phyloP scores from a whole-genome alignment of 495 filamentous ascomycete species.

The Extremus antarcticus region DNA sequence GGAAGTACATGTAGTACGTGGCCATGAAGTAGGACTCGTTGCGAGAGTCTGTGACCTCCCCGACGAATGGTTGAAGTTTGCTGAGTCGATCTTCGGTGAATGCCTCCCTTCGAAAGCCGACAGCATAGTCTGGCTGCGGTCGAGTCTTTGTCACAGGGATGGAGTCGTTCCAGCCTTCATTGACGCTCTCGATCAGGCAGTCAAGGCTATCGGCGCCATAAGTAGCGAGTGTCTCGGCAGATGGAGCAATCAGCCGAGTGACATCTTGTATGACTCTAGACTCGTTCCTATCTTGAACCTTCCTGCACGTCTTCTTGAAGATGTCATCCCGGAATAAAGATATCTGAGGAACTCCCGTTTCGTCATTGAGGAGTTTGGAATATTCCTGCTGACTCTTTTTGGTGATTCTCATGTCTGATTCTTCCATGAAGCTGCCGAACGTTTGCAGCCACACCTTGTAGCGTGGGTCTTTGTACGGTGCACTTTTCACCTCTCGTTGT shows the following conservation, averaged over 20 bases:
- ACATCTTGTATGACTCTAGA: slow-evolving; percentile 9
- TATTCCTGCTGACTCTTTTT: slow-evolving; percentile 23
- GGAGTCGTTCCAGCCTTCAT: slow-evolving; percentile 35
- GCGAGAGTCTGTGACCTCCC: not conserved
- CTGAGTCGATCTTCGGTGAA: slow-evolving; percentile 15
- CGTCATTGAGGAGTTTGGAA: slow-evolving; percentile 23
- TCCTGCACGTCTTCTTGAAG: not conserved
- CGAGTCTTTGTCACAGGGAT: slow-evolving; percentile 26
- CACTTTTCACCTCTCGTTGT: slow-evolving; percentile 32
- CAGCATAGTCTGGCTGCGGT: slow-evolving; percentile 37
- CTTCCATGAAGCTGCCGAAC: slow-evolving; percentile 34
- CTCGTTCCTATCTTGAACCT: slow-evolving; percentile 2
- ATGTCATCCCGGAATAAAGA: slow-evolving; percentile 27
- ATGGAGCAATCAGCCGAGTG: slow-evolving; percentile 2
- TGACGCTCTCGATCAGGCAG: slow-evolving; percentile 32
- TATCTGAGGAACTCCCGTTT: slow-evolving; percentile 28
- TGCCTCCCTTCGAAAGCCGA: slow-evolving; percentile 22
- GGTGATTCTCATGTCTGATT: slow-evolving; percentile 26
- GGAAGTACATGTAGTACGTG: slow-evolving; percentile 35
- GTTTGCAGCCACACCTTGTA: slow-evolving; percentile 29
- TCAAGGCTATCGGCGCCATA: slow-evolving; percentile 24
- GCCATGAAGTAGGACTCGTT: slow-evolving; percentile 29
- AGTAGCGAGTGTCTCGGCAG: slow-evolving; percentile 1
- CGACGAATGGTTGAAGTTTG: slow-evolving; percentile 4
- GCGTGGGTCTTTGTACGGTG: slow-evolving; percentile 29